Evolutionary conservation across 768 basidiomycete genomes (phyloP), one percentile per base, ranked within the genome.

Genomic region (Mycena epipterygia): DNA sequence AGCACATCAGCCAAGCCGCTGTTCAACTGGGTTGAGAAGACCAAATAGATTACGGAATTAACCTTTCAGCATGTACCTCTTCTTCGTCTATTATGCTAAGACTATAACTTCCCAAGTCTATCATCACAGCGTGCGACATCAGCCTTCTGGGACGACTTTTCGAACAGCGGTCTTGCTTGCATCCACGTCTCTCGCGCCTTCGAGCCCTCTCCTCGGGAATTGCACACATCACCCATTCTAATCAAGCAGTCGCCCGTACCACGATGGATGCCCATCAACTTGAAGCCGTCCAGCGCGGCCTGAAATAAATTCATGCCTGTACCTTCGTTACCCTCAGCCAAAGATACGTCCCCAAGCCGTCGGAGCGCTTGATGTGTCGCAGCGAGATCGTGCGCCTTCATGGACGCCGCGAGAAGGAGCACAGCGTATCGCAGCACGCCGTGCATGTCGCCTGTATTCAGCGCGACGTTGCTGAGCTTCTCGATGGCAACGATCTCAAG

Each of bases 1-100:
- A 79, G 78, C 13, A 75, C 77, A 9, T 41, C 70, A 3, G 73
- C 67, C 7, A 67, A 74, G 23, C 76, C 80, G 2, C 76, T 87
- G 37, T 91, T 87, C 72, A 78, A 86, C 64, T 91, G 90, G 90
- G 83, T 81, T 16, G 83, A 79, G 62, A 82, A 81, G 69, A 78
- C 72, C 49, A 82, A 83, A 11, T n/a, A n/a, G 37, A 55, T 63
- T 53, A 53, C 11, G 17, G 3, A 60, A n/a, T n/a, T n/a, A n/a
- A n/a, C n/a, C n/a, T n/a, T n/a, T n/a, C n/a, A n/a, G n/a, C n/a
- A n/a, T n/a, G n/a, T n/a, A n/a, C n/a, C n/a, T n/a, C n/a, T n/a
- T n/a, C n/a, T n/a, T n/a, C n/a, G n/a, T n/a, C n/a, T n/a, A n/a
- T n/a, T n/a, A 37, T 37, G 39, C 5, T 41, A 17, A 14, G 14